Evolutionary conservation across 345 rosid genomes (phyloP), one percentile per base, ranked within the genome.

Genomic region (Hypericum androsaemum): DNA sequence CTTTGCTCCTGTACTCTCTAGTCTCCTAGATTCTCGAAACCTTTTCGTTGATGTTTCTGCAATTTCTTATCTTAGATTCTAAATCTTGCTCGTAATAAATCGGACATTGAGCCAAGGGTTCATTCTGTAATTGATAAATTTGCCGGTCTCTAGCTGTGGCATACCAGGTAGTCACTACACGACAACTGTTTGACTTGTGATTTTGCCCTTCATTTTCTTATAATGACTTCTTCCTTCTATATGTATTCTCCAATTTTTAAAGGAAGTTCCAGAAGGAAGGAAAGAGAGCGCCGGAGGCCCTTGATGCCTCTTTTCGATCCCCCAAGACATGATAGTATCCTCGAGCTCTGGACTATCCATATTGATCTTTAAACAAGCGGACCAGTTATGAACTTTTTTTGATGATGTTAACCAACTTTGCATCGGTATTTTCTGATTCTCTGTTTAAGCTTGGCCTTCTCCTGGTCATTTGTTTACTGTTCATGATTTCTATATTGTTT

Each of bases 221-320:
- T 7, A 54, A 16, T 12, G 38, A 14, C 36, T 48, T 10, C 36
- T 48, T 10, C 12, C 46, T 61, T 17, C 46, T 16, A 37, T n/a
- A 38, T 38, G 39, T 12, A n/a, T 39, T 41, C 3, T 41, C 22
- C 49, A 14, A 43, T 40, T 52, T 66, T 41, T 72, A 41, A 77
- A 92, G 98, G 95, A 88, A 70, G 97, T 88, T 75, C 98, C 97
- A 0, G 97, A 85, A 38, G 85, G 86, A 44, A 77, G 74, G 38
- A 92, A 81, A 67, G 97, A 88, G 56, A 88, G 98, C 73, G 53
- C 83, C 47, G 98, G 97, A 61, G 90, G 95, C 43, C 94, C 90
- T 17, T 92, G 98, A 75, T 92, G 98, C 98, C 98, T 54, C 97
- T 92, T 50, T 92, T 92, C 62, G 98, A 92, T 62, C 98, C 98